These are phyloP conservation scores for Russula brevipes DNA, from an alignment of 768 basidiomycete species.

Conservation along the genomic window DNA sequence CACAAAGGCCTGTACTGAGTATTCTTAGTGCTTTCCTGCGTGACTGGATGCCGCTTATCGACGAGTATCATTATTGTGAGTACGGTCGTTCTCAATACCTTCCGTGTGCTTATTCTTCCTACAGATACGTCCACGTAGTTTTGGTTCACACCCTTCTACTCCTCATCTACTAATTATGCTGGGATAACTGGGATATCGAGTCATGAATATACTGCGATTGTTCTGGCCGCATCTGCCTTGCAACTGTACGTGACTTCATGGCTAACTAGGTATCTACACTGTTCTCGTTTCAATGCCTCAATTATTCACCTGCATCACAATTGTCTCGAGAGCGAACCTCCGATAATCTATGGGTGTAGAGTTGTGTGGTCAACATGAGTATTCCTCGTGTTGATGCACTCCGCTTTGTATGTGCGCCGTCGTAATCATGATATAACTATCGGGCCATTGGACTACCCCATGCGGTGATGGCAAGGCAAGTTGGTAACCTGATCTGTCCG, in stretches of 20 bases:
- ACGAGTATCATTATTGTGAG: slow-evolving; percentile 90
- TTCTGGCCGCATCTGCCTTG: background rate
- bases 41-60: slow-evolving; percentile 85
- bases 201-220: slow-evolving; percentile 6
- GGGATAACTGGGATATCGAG: background rate
- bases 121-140: slow-evolving; percentile 23
- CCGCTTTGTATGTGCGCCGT: no score
- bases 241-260: background rate
- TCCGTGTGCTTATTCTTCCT: background rate
- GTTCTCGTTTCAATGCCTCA: background rate
- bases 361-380: no score
- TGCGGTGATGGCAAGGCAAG: no score
- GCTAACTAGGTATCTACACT: background rate
- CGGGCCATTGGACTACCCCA: no score
- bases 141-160: background rate
- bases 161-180: background rate
- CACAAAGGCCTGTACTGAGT: slow-evolving; percentile 58
- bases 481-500: no score
- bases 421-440: no score
- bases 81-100: slow-evolving; percentile 15
- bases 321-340: background rate
- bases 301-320: slow-evolving; percentile 1
- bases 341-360: no score
- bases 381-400: no score
- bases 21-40: slow-evolving; percentile 63